Base-by-base conservation (phyloP, 345 rosid genomes). In the Anastatica hierochuntica region DNA sequence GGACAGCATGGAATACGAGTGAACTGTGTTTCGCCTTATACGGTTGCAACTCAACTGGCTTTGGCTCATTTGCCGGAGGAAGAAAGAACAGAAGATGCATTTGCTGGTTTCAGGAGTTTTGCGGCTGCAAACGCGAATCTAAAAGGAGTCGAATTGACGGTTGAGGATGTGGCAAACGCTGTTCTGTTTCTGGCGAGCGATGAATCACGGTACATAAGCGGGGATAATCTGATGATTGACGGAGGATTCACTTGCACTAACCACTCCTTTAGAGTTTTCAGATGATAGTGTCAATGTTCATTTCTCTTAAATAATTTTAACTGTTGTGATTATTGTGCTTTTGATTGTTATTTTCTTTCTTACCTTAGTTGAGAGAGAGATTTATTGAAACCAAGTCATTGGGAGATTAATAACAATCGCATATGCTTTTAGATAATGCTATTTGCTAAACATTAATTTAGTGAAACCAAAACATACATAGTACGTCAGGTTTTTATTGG, bases 11-110 rank as follows among this genome's bases (percentile, higher is more conserved):
- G 96, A 62, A 90, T 90, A 49, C 88, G 96, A 0, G 90, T 90
- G 43, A 90, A 90, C 78, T 90, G 96, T 12, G 85, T 90, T 49
- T 90, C 98, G 3, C 96, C 98, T 47, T 90, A 87, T n/a, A 80
- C 68, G 1, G 81, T 84, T 21, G 51, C 70, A 1, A 90, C 96
- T 0, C 63, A 69, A 23, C 73, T 90, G 58, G 72, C 96, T 0
- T 10, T 87, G 62, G 82, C 92, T 71, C 85, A 84, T 77, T 67
- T 87, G 65, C 96, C 66, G 0, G 84, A 75, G 69, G 95, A 79
- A 0, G 83, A 87, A 66, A 75, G 90, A 62, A 87, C 85, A 0
- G 89, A 82, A 7, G 96, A 72, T 24, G 80, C 76, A 0, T 5
- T 58, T 57, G 62, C 1, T 0, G 95, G 80, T 34, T 76, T 90